Evolutionary conservation across 176 grass and related monocot genomes (phyloP), one percentile per base, ranked within the genome.

Genomic region (Oryza meyeriana): DNA sequence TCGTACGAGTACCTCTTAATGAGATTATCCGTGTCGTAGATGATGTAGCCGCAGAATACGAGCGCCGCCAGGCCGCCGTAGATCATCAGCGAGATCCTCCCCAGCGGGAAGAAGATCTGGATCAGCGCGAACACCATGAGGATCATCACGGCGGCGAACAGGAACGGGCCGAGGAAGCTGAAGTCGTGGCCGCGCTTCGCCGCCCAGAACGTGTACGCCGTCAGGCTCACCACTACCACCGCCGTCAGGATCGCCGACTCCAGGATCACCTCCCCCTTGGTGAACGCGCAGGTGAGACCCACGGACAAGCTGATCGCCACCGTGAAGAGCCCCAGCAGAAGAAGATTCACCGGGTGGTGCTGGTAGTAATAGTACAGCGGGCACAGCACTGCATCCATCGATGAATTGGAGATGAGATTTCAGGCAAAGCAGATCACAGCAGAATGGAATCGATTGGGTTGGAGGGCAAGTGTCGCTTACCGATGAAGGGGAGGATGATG

Each of bases 11-110:
- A 98, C 0, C 90, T 77, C 85, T 98, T 95, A 62, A 98, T 98
- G 82, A 98, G 86, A 50, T 98, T 98, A 58, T 98, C 96, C 0
- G 92, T 98, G 64, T 98, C 96, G 35, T 98, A 98, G 74, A 98
- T 85, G 48, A 98, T 95, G 87, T 95, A 98, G 0, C 93, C 96
- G 64, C 85, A 95, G 87, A 98, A 98, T 41, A 98, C 34, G 69
- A 98, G 84, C 26, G 96, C 86, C 0, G 93, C 96, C 0, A 98
- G 31, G 0, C 69, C 93, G 20, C 93, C 93, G 31, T 98, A 98
- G 55, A 98, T 12, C 93, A 93, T 93, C 1, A 81, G 9, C 4
- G 96, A 90, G 50, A 95, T 29, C 85, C 80, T 87, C 24, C 93
- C 96, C 2, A 95, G 74, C 57, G 90, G 88, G 85, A 98, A 98